phyloP scores from a whole-genome alignment of 495 filamentous ascomycete genomes.

The Talaromyces liani region DNA sequence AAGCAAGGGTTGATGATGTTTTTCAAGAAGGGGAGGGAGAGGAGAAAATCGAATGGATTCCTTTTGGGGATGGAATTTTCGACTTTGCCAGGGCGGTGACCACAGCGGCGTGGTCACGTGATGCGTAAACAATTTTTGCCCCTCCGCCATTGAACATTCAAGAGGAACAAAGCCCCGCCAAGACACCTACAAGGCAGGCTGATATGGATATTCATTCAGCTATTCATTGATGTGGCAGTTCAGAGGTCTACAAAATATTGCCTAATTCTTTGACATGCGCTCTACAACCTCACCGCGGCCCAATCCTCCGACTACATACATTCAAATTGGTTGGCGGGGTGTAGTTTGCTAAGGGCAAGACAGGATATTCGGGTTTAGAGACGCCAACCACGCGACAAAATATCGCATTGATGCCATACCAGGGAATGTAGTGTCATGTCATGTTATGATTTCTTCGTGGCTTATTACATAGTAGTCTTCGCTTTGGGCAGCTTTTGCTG shows the following conservation, averaged over 20 bases:
- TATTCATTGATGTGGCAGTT: too few relatives aligned
- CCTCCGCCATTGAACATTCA: background rate
- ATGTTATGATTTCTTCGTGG: background rate
- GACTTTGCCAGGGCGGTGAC: slow-evolving; percentile 27
- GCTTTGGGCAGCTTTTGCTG: background rate
- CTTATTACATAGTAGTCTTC: background rate
- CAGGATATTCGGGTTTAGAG: background rate
- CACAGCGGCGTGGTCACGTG: slow-evolving; percentile 27
- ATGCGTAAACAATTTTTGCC: slow-evolving; percentile 6
- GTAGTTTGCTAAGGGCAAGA: background rate
- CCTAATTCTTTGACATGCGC: background rate
- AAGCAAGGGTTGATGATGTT: slow-evolving; percentile 1
- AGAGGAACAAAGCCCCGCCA: too few relatives aligned
- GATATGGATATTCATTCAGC: background rate
- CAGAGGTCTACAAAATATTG: background rate
- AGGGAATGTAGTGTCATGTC: background rate
- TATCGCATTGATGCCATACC: background rate
- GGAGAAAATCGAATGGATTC: background rate
- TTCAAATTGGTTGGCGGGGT: background rate
- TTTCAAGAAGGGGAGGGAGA: background rate
- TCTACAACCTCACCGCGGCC: background rate
- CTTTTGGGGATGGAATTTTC: slow-evolving; percentile 40
- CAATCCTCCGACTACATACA: background rate
- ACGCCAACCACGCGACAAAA: background rate
- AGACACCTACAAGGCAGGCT: background rate